Conservation (phyloP, 2,329 filamentous ascomycete species). For the Thelonectria olida region DNA sequence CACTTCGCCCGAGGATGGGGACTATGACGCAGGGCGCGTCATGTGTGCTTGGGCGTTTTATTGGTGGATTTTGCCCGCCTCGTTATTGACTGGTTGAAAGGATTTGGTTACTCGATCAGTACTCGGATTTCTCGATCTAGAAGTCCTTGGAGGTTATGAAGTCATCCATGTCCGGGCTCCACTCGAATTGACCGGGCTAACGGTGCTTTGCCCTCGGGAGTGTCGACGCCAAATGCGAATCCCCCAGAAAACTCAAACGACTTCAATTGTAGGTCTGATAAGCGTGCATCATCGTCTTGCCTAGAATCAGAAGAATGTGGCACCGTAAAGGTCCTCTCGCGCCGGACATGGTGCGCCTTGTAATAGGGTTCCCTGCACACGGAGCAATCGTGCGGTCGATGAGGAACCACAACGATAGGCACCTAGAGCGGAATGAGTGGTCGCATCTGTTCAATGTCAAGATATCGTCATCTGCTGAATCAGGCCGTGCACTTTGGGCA, state of each 20-base stretch:
- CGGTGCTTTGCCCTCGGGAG: no score
- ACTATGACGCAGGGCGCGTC: conserved; percentile 39
- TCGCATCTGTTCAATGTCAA: conserved; percentile 49
- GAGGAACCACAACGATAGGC: conserved; percentile 51
- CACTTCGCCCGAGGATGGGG: conserved; percentile 23
- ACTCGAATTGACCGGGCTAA: no score
- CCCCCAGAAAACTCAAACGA: no score
- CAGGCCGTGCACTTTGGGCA: background rate
- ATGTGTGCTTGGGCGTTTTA: conserved; percentile 30
- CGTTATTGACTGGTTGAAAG: background rate
- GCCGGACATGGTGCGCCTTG: conserved; percentile 9
- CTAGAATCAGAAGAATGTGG: conserved; percentile 35
- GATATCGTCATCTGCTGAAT: conserved; percentile 35
- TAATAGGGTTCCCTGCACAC: conserved; percentile 50
- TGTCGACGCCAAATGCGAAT: no score
- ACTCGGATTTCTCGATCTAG: conserved; percentile 32
- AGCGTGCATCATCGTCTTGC: no score
- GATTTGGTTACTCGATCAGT: conserved; percentile 29
- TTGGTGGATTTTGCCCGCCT: no score
- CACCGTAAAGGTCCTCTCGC: conserved; percentile 26
- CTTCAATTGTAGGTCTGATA: no score
- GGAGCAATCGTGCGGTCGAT: conserved; percentile 49
- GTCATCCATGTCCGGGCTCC: no score
- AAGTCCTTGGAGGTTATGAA: conserved; percentile 32
- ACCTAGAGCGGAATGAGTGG: conserved; percentile 52